Evolutionary conservation across 306 rosid genomes (phyloP).

Genomic region (Crotalaria pallida): DNA sequence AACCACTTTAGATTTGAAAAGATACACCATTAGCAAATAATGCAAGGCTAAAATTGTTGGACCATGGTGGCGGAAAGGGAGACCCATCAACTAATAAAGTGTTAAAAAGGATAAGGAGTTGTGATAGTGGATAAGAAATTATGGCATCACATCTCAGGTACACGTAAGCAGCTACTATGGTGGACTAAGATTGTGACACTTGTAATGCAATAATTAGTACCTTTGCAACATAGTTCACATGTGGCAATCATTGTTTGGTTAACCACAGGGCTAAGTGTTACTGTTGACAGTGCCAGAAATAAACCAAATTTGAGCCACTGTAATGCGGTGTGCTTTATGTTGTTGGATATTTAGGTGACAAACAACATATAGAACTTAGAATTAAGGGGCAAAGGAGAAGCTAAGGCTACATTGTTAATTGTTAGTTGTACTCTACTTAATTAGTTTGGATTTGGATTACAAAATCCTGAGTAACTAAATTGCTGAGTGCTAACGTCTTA

Average conservation of each 20-base stretch:
- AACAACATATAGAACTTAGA: not conserved
- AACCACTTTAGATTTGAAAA: constrained; percentile 27
- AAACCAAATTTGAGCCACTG: not conserved
- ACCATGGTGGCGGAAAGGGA: constrained; percentile 7
- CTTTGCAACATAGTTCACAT: not conserved
- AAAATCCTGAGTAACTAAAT: constrained; percentile 1
- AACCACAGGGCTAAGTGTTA: not conserved
- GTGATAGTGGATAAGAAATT: constrained; percentile 16
- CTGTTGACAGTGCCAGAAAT: not conserved
- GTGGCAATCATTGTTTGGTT: not conserved
- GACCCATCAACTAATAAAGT: constrained; percentile 1
- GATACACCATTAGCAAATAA: constrained; percentile 14
- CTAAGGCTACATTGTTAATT: not conserved
- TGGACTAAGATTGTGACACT: constrained; percentile 11
- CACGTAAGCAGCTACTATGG: not conserved
- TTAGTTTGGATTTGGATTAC: not conserved
- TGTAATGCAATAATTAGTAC: not conserved
- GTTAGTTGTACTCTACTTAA: not conserved
- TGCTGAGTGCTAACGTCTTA: not conserved
- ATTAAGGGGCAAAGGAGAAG: not conserved
- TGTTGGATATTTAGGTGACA: constrained; percentile 15
- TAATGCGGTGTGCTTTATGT: not conserved
- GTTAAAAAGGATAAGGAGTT: constrained; percentile 17
- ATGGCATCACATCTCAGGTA: not conserved
- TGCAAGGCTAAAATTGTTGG: constrained; percentile 1